Percentiles rank a stretch among this genome's conserved stretches.
Conservation (phyloP, 2,329 filamentous ascomycete genomes). For the Shiraia bambusicola region DNA sequence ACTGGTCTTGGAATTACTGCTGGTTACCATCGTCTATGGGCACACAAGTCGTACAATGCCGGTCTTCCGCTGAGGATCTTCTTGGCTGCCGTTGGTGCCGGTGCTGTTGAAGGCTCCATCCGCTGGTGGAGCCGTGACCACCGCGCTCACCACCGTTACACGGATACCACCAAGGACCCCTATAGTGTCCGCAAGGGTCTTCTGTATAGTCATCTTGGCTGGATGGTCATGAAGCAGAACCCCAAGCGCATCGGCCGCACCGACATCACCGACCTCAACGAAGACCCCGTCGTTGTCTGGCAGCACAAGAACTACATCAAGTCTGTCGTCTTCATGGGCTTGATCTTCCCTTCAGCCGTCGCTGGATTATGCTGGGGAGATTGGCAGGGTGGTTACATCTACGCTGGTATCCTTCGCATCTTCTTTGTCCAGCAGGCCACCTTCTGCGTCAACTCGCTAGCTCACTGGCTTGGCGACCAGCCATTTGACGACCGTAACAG, state of each 20-base stretch:
- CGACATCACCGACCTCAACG: slow-evolving; percentile 55
- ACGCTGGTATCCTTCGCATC: slow-evolving; percentile 55
- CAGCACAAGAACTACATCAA: slow-evolving; percentile 55
- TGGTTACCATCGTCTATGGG: slow-evolving; percentile 75
- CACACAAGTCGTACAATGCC: slow-evolving; percentile 53
- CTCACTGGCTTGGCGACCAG: slow-evolving; percentile 55
- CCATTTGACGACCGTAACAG: slow-evolving; percentile 49
- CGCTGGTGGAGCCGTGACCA: slow-evolving; percentile 55
- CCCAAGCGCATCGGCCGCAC: slow-evolving; percentile 55
- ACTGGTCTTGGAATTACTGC: slow-evolving; percentile 66
- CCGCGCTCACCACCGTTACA: slow-evolving; percentile 56
- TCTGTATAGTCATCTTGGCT: slow-evolving; percentile 54
- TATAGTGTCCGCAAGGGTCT: slow-evolving; percentile 56
- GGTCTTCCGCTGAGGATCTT: slow-evolving; percentile 50
- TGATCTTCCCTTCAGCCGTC: slow-evolving; percentile 52
- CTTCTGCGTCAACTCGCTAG: slow-evolving; percentile 58
- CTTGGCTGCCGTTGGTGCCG: slow-evolving; percentile 51
- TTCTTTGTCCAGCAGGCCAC: slow-evolving; percentile 57
- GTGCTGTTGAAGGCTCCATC: slow-evolving; percentile 53
- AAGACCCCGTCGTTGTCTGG: slow-evolving; percentile 53
- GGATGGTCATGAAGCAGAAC: slow-evolving; percentile 59
- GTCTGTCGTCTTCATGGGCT: slow-evolving; percentile 50
- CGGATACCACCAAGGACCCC: slow-evolving; percentile 56
- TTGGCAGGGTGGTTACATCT: slow-evolving; percentile 54
- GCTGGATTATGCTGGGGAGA: slow-evolving; percentile 53